phyloP scores from a whole-genome alignment of 1,284 basidiomycete genomes.

The Cutaneotrichosporon sp. region DNA sequence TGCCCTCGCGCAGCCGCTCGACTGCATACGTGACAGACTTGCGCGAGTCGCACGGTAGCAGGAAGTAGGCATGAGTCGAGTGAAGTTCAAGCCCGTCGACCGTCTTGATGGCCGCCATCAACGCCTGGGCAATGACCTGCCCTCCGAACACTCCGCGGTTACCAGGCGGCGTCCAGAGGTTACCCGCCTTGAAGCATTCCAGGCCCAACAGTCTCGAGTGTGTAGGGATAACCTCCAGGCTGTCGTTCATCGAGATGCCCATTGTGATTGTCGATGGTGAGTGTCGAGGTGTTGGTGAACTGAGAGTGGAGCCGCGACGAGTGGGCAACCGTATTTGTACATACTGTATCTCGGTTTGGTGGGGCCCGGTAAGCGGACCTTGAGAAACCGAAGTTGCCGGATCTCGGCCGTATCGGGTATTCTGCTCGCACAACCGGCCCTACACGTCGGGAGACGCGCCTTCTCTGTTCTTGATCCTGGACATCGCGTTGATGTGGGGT shows the following conservation, averaged over 20 bases:
- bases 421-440: too few relatives aligned
- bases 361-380: neutral
- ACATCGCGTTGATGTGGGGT: too few relatives aligned
- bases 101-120: slow-evolving; percentile 74
- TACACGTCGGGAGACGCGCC: too few relatives aligned
- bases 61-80: slow-evolving; percentile 61
- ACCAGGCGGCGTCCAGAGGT: slow-evolving; percentile 67
- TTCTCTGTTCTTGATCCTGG: too few relatives aligned
- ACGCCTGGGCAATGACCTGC: slow-evolving; percentile 79
- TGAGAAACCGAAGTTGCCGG: neutral
- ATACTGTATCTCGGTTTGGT: neutral
- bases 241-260: neutral
- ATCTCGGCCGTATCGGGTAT: neutral
- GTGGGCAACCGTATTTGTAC: neutral
- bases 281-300: neutral
- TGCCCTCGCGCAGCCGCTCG: slow-evolving; percentile 69
- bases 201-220: slow-evolving; percentile 14
- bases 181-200: slow-evolving; percentile 65
- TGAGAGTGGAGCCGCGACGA: neutral
- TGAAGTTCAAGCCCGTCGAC: slow-evolving; percentile 66
- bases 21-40: slow-evolving; percentile 81
- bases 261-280: neutral
- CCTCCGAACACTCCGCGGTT: slow-evolving; percentile 84
- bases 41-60: slow-evolving; percentile 59
- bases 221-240: neutral